phyloP scores from a whole-genome alignment of 179 eudicot genomes.

The Silene noctiflora region DNA sequence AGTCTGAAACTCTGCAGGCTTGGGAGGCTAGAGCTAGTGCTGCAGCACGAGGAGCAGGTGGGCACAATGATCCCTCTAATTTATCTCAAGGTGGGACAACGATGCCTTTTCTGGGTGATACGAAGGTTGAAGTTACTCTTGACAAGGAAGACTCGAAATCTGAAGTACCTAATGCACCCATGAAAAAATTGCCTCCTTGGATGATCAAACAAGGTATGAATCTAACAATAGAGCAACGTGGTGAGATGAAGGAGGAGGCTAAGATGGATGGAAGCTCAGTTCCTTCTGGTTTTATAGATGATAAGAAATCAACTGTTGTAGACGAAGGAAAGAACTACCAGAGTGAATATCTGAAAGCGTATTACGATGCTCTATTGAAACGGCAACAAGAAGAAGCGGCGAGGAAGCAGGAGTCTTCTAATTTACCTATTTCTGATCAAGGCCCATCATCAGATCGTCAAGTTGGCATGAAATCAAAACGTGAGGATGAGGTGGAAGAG shows the following conservation, averaged over 20 bases:
- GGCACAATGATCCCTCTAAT: constrained; percentile 53
- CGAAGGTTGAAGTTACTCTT: constrained; percentile 86
- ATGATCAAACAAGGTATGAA: constrained; percentile 93
- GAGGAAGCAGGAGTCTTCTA: constrained; percentile 36
- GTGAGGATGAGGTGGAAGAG: constrained; percentile 48
- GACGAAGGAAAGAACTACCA: constrained; percentile 48
- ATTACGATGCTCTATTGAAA: constrained; percentile 73
- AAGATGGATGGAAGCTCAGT: constrained; percentile 58
- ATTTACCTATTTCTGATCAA: constrained; percentile 24
- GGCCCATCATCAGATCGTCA: constrained; percentile 48
- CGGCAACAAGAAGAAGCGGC: constrained; percentile 59
- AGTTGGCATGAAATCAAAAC: constrained; percentile 74
- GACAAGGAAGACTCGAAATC: constrained; percentile 63
- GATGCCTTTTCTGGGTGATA: constrained; percentile 81
- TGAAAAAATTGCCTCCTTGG: constrained; percentile 98
- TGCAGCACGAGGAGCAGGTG: constrained; percentile 55
- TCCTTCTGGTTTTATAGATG: constrained; percentile 46
- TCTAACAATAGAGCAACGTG: constrained; percentile 85
- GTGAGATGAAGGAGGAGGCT: constrained; percentile 57
- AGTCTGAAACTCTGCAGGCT: constrained; percentile 75
- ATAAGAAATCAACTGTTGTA: constrained; percentile 54
- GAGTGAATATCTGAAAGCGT: constrained; percentile 82
- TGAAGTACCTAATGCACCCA: constrained; percentile 38
- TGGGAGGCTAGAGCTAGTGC: constrained; percentile 83
- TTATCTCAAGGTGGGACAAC: constrained; percentile 65